A percentile compares a stretch with the other conserved stretches of the same genome.
Conservation (phyloP, 805 yeast genomes). For the Candida rishiriensis region DNA sequence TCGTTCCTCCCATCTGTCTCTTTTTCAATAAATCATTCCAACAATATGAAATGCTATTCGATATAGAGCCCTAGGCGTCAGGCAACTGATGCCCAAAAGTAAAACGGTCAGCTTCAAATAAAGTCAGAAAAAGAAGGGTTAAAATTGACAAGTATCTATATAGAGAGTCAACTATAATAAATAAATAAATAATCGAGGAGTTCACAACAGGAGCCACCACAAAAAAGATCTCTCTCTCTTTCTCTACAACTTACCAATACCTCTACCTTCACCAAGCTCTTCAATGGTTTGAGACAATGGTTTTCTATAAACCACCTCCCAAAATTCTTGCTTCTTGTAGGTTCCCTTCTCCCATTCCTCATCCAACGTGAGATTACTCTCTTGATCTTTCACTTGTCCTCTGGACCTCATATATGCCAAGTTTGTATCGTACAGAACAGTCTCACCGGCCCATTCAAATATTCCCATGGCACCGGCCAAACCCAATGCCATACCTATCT, state of each 20-base stretch:
- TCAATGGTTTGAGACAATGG: conserved; percentile 77
- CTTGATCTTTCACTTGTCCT: conserved; percentile 37
- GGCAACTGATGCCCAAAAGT: too few relatives aligned
- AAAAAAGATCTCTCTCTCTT: not conserved
- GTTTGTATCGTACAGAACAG: conserved; percentile 39
- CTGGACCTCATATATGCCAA: conserved; percentile 37
- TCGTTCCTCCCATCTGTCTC: not conserved
- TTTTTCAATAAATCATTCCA: too few relatives aligned
- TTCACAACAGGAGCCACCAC: not conserved
- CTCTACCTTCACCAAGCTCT: conserved; percentile 67
- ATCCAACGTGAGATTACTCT: conserved; percentile 32
- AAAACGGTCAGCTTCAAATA: too few relatives aligned
- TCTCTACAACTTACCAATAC: conserved; percentile 36
- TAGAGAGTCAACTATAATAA: conserved; percentile 1
- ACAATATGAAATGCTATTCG: too few relatives aligned
- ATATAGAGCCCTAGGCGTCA: too few relatives aligned
- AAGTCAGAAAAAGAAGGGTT: too few relatives aligned
- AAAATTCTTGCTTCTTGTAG: conserved; percentile 53
- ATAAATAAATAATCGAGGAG: conserved; percentile 4
- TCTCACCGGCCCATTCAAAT: conserved; percentile 53
- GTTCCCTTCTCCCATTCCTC: conserved; percentile 27
- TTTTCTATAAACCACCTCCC: conserved; percentile 78
- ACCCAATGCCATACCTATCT: conserved; percentile 43
- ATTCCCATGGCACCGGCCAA: conserved; percentile 42
- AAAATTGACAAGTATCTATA: not conserved